Evolutionary conservation across 2,329 filamentous ascomycete genomes (phyloP), one percentile per base, ranked within the genome.

Genomic region (Epichloe baconii): DNA sequence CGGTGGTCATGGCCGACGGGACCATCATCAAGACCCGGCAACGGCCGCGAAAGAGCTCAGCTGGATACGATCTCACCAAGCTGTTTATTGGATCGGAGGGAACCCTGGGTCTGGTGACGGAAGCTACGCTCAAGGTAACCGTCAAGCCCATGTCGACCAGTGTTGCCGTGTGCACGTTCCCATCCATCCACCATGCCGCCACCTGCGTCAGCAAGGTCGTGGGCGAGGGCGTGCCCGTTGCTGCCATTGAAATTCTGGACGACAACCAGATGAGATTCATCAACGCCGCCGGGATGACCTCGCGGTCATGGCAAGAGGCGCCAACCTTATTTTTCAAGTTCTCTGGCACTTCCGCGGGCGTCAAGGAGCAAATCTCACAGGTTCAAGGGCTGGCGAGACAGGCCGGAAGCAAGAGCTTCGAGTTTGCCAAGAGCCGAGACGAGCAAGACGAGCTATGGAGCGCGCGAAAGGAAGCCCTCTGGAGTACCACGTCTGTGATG

Each of bases 31-130:
- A 90, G 73, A 96, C 90, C 11, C 78, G 86, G 55, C 88, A 94
- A 67, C 79, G 89, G 47, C 88, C 89, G 11, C 79, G 89, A 58
- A 96, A 95, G 74, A 90, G 85, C 61, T 89, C 85, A 51, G 90
- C 90, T 35, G 90, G 90, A 26, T 96, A 96, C 68, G 89, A 96
- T 65, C 77, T 96, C 48, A 95, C 88, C 2, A 84, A 85, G 61
- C 78, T 94, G 53, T 93, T 95, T 67, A 85, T 95, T 66, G 90
- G 90, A 44, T 89, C 85, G 59, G 90, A 96, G 71, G 90, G 90
- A 46, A 96, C 90, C 1, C 79, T 96, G 1, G 90, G 90, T 8
- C 78, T 96, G 12, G 86, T 95, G 40, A 95, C 90, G 0, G 90
- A 96, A 71, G 90, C 89, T 4, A 90, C 85, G 3, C 74, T 96